Evolutionary conservation across 139 green algal genomes (phyloP).

Genomic region (Coccomyxa sp.): DNA sequence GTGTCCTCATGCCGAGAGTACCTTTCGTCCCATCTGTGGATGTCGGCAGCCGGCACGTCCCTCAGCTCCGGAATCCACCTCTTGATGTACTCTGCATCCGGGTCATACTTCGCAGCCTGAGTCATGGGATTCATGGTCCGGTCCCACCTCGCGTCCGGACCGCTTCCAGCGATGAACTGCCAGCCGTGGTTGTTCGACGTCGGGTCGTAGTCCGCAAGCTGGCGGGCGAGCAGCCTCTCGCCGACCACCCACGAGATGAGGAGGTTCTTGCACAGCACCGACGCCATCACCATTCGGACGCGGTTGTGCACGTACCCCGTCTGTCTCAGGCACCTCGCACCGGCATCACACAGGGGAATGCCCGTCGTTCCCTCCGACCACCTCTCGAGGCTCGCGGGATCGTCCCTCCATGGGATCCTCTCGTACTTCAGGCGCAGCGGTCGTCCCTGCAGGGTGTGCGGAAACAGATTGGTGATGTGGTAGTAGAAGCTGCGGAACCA

Average conservation of each 20-base stretch:
- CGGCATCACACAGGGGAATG: neutral
- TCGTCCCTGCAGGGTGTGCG: neutral
- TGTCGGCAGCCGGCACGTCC: neutral
- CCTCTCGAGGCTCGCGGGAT: neutral
- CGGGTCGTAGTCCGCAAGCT: neutral
- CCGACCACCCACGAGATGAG: neutral
- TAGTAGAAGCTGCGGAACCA: neutral
- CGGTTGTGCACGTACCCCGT: neutral
- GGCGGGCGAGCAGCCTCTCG: neutral
- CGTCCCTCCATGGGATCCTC: neutral
- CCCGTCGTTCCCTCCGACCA: neutral
- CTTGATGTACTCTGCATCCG: neutral
- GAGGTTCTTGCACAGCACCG: neutral
- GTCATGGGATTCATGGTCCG: neutral
- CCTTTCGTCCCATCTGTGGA: neutral
- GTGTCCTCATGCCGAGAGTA: neutral
- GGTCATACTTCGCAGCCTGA: neutral
- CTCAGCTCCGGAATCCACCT: neutral
- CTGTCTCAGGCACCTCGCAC: neutral
- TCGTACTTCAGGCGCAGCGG: neutral
- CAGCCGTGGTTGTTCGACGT: neutral
- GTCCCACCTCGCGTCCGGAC: neutral
- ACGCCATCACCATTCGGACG: neutral
- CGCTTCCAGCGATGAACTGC: neutral
- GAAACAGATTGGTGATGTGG: neutral